Evolutionary conservation across 371 early-diverging fungal genomes (phyloP).

Genomic region (Catenaria anguillulae): DNA sequence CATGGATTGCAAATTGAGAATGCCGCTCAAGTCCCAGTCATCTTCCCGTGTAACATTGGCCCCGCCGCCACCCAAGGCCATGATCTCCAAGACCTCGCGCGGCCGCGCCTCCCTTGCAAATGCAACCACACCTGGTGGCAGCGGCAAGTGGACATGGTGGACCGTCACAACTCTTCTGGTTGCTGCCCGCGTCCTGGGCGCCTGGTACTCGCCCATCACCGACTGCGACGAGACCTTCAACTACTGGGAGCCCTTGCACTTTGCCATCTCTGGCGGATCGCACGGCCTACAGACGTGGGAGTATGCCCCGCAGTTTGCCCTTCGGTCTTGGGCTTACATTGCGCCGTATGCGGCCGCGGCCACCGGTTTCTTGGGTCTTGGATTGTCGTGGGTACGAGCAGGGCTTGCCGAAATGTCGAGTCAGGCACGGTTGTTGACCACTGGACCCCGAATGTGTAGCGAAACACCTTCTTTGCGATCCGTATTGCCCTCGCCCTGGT

Average conservation of each 20-base stretch:
- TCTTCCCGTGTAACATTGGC: too few relatives aligned
- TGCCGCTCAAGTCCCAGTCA: too few relatives aligned
- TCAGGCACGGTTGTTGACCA: constrained; percentile 7
- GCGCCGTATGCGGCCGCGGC: constrained; percentile 39
- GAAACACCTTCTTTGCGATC: constrained; percentile 46
- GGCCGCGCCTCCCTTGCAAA: too few relatives aligned
- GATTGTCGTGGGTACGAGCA: too few relatives aligned
- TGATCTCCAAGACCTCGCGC: too few relatives aligned
- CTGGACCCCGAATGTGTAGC: neutral
- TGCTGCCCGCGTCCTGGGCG: constrained; percentile 43
- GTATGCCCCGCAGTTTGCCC: constrained; percentile 71
- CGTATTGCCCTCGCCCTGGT: constrained; percentile 44
- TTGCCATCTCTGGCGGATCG: constrained; percentile 55
- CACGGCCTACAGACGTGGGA: constrained; percentile 92
- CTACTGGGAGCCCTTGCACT: constrained; percentile 91
- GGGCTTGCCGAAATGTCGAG: too few relatives aligned
- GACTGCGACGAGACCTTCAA: constrained; percentile 94
- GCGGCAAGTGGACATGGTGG: too few relatives aligned
- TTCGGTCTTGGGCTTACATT: constrained; percentile 76
- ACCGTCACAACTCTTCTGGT: constrained; percentile 41
- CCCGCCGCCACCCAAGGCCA: too few relatives aligned
- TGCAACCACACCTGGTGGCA: too few relatives aligned
- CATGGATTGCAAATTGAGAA: too few relatives aligned
- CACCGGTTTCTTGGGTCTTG: constrained; percentile 19
- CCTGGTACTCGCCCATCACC: constrained; percentile 40